phyloP scores from a whole-genome alignment of 495 filamentous ascomycete species.

The Haplographium delicatum region DNA sequence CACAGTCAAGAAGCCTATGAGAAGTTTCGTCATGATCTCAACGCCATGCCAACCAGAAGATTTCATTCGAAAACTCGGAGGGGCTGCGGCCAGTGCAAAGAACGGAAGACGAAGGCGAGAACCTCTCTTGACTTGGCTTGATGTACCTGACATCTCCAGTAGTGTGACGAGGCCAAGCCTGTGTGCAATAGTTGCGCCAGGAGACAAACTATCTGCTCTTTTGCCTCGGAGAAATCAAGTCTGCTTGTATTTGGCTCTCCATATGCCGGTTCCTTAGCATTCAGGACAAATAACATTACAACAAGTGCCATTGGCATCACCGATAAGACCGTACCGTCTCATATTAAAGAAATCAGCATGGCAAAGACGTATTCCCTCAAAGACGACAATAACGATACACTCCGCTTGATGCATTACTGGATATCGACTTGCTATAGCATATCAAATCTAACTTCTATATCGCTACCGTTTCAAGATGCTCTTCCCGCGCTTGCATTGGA shows the following conservation, averaged over 20 bases:
- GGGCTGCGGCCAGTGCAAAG: not conserved
- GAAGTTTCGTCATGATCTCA: not conserved
- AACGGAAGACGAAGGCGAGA: not conserved
- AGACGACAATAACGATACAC: not conserved
- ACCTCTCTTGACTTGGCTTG: not conserved
- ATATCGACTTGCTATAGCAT: not conserved
- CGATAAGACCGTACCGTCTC: not conserved
- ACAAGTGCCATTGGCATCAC: not conserved
- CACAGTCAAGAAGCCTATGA: not conserved
- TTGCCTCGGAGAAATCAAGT: not conserved
- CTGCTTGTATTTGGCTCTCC: not conserved
- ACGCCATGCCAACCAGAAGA: not conserved
- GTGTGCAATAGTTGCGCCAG: not conserved
- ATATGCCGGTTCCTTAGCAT: not conserved
- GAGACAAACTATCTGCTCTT: not conserved
- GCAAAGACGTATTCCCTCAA: not conserved
- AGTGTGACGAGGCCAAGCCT: slow-evolving; percentile 7
- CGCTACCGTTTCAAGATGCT: not conserved
- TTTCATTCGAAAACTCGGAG: not conserved
- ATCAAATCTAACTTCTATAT: not conserved
- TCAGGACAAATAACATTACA: not conserved
- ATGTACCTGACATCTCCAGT: not conserved
- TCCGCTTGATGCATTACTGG: slow-evolving; percentile 5
- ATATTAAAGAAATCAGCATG: not conserved
- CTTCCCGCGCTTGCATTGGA: slow-evolving; percentile 3